phyloP scores from a whole-genome alignment of 2,329 filamentous ascomycete species.

The Colletotrichum orbiculare region DNA sequence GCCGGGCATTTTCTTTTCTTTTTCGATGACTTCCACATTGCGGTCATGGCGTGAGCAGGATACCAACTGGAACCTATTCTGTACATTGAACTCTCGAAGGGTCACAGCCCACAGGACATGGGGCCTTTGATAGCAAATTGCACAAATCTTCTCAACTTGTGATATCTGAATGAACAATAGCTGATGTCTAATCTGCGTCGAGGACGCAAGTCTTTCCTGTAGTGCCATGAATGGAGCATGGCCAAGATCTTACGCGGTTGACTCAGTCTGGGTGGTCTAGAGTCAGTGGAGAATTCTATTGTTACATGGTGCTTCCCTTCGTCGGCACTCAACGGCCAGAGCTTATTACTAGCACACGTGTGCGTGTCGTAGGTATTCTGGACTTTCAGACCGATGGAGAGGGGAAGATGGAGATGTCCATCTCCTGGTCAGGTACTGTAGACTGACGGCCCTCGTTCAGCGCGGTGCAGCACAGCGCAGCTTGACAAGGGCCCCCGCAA shows the following conservation, averaged over 20 bases:
- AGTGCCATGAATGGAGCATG: too few relatives aligned
- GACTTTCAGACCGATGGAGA: background rate
- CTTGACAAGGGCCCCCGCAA: conserved; percentile 13
- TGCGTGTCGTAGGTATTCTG: too few relatives aligned
- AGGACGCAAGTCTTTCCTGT: too few relatives aligned
- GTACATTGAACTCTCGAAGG: conserved; percentile 1
- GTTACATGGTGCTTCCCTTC: background rate
- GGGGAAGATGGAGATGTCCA: conserved; percentile 4
- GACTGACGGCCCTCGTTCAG: too few relatives aligned
- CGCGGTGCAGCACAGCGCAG: background rate
- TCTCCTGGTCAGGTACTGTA: background rate
- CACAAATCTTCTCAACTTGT: background rate
- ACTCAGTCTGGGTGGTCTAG: too few relatives aligned
- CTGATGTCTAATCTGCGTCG: too few relatives aligned
- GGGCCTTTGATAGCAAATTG: conserved; percentile 8
- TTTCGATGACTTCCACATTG: conserved; percentile 22
- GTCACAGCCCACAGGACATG: background rate
- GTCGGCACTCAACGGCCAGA: conserved; percentile 10
- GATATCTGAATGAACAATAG: too few relatives aligned
- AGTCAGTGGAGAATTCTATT: too few relatives aligned
- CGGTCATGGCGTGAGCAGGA: conserved; percentile 20
- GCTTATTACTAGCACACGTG: background rate
- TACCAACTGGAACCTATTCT: conserved; percentile 16
- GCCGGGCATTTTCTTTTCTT: conserved; percentile 4
- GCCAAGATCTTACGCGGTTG: too few relatives aligned